These are phyloP conservation scores for Fusarium tjaetaba DNA, from an alignment of 2,329 filamentous ascomycete species.

Conservation along the genomic window DNA sequence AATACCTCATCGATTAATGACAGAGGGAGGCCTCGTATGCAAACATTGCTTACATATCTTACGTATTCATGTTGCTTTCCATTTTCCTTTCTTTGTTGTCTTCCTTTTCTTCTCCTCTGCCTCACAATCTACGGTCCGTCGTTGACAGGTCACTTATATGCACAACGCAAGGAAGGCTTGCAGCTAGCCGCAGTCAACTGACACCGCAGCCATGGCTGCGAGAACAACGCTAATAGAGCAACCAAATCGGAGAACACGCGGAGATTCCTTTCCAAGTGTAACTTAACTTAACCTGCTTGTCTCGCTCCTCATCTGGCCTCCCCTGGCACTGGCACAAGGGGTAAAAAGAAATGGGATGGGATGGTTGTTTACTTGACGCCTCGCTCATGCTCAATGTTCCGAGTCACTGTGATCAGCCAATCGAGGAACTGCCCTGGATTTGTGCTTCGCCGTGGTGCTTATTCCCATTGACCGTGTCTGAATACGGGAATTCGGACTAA, in stretches of 20 bases:
- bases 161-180: slow-evolving; percentile 22
- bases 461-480: slow-evolving; percentile 2
- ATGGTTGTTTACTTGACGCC: slow-evolving; percentile 2
- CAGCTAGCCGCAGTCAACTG: slow-evolving; percentile 21
- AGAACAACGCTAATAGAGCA: slow-evolving; percentile 37
- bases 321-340: background rate
- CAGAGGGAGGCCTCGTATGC: slow-evolving; percentile 3
- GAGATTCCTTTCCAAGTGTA: background rate
- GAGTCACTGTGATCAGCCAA: background rate
- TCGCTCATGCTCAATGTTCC: slow-evolving; percentile 4
- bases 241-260: background rate
- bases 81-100: background rate
- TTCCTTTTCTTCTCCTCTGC: background rate
- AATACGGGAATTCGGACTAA: background rate
- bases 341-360: background rate
- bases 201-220: slow-evolving; percentile 9
- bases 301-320: background rate
- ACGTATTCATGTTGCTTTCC: background rate
- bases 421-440: background rate
- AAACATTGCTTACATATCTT: slow-evolving; percentile 1
- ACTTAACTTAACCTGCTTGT: background rate
- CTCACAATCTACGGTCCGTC: slow-evolving; percentile 10
- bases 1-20: background rate
- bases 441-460: background rate
- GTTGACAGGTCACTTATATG: slow-evolving; percentile 27